Conservation (phyloP, 352 stramenopile species). For the Phytophthora pini region DNA sequence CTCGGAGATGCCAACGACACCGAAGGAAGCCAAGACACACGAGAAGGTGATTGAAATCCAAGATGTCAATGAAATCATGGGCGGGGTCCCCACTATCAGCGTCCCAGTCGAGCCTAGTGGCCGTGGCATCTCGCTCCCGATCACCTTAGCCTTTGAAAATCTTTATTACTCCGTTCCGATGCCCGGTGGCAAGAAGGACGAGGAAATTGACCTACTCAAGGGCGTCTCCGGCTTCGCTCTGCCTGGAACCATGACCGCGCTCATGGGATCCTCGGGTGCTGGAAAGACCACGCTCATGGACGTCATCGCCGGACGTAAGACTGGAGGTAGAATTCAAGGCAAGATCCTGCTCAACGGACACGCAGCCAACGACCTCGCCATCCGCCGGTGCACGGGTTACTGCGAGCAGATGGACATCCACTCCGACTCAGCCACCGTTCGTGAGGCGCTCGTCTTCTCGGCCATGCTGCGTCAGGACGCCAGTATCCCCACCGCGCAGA, state of each 20-base stretch:
- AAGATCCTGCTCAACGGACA: conserved; percentile 38
- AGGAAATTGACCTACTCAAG: conserved; percentile 88
- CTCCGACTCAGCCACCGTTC: conserved; percentile 86
- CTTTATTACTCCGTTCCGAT: conserved; percentile 65
- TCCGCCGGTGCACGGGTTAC: conserved; percentile 59
- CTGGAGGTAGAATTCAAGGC: conserved; percentile 73
- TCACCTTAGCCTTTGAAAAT: conserved; percentile 57
- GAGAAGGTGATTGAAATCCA: conserved; percentile 1
- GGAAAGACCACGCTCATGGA: conserved; percentile 96
- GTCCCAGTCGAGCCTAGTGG: no score
- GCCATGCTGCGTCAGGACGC: conserved; percentile 72
- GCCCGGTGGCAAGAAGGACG: conserved; percentile 41
- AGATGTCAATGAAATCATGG: no score
- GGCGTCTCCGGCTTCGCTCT: conserved; percentile 69
- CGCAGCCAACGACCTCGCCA: conserved; percentile 53
- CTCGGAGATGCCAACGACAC: neutral
- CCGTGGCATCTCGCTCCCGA: conserved; percentile 21
- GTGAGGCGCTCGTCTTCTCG: conserved; percentile 92
- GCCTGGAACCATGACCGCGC: conserved; percentile 69
- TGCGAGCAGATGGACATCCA: conserved; percentile 92
- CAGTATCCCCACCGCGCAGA: no score
- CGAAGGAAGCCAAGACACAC: conserved; percentile 13
- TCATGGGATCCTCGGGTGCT: conserved; percentile 79
- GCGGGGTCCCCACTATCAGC: no score
- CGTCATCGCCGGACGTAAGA: conserved; percentile 94